Percentiles rank a stretch among this genome's conserved stretches.
These are phyloP conservation scores for Byssochlamys sp. DNA, from an alignment of 2,329 filamentous ascomycete genomes.

Conservation along the genomic window DNA sequence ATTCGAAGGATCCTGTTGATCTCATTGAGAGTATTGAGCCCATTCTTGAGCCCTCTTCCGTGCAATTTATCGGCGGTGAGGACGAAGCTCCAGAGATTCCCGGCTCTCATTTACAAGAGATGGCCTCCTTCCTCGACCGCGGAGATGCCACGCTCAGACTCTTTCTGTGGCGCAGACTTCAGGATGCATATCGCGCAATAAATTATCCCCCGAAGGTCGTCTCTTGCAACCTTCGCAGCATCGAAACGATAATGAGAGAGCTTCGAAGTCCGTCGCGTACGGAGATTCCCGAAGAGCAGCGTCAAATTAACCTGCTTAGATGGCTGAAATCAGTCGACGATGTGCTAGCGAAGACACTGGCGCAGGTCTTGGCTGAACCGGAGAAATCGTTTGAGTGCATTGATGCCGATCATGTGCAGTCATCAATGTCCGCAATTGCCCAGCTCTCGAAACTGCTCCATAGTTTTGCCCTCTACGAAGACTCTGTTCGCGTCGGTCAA, in stretches of 20 bases:
- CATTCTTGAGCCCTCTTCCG: conserved; percentile 60
- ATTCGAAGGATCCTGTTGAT: conserved; percentile 67
- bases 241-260: conserved; percentile 70
- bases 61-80: conserved; percentile 17
- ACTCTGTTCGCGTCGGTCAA: conserved; percentile 72
- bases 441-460: conserved; percentile 68
- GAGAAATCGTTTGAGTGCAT: conserved; percentile 67
- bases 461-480: conserved; percentile 70
- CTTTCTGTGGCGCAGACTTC: conserved; percentile 82
- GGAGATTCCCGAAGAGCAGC: conserved; percentile 49
- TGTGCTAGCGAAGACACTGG: conserved; percentile 61
- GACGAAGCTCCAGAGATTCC: conserved; percentile 35
- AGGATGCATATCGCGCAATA: conserved; percentile 77
- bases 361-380: conserved; percentile 56
- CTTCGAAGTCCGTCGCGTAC: conserved; percentile 51
- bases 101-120: conserved; percentile 53
- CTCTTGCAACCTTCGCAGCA: conserved; percentile 73
- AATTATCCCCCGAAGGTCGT: conserved; percentile 79
- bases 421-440: conserved; percentile 62
- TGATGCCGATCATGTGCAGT: conserved; percentile 65
- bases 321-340: conserved; percentile 73
- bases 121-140: conserved; percentile 73
- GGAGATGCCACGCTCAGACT: conserved; percentile 75
- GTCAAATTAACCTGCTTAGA: conserved; percentile 62
- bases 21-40: conserved; percentile 90